Evolutionary conservation across 805 yeast genomes (phyloP).

Genomic region (Hanseniaspora thailandica): DNA sequence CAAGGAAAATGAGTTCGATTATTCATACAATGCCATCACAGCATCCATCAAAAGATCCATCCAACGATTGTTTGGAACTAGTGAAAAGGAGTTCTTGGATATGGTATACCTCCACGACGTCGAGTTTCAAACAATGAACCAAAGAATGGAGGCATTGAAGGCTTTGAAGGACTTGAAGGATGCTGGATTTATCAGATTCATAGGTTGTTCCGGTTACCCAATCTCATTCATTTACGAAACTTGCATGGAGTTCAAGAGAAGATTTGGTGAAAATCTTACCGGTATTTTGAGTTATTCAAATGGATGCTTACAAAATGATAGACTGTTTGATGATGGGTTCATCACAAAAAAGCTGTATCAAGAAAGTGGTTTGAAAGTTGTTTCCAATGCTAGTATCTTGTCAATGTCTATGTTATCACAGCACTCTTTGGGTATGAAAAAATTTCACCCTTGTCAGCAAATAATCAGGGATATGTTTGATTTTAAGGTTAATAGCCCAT

Average conservation of each 20-base stretch:
- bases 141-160: constrained; percentile 49
- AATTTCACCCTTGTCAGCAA: constrained; percentile 69
- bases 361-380: constrained; percentile 31
- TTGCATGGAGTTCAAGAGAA: constrained; percentile 26
- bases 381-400: constrained; percentile 76
- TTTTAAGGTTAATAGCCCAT: constrained; percentile 37
- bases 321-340: constrained; percentile 34
- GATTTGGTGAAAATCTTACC: constrained; percentile 39
- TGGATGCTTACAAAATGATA: constrained; percentile 67
- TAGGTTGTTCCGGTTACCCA: constrained; percentile 85
- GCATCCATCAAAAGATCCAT: constrained; percentile 56
- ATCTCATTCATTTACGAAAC: constrained; percentile 51
- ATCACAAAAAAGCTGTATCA: background rate
- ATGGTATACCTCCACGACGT: constrained; percentile 80
- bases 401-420: constrained; percentile 77
- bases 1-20: constrained; percentile 59
- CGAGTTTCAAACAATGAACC: constrained; percentile 55
- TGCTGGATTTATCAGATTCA: constrained; percentile 44
- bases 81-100: constrained; percentile 48
- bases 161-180: constrained; percentile 47
- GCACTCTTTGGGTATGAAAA: constrained; percentile 39
- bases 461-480: constrained; percentile 39
- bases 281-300: constrained; percentile 68
- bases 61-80: constrained; percentile 35
- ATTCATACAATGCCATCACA: constrained; percentile 48